Base-by-base conservation (phyloP, 768 basidiomycete species). In the Phaffia tasmanica region DNA sequence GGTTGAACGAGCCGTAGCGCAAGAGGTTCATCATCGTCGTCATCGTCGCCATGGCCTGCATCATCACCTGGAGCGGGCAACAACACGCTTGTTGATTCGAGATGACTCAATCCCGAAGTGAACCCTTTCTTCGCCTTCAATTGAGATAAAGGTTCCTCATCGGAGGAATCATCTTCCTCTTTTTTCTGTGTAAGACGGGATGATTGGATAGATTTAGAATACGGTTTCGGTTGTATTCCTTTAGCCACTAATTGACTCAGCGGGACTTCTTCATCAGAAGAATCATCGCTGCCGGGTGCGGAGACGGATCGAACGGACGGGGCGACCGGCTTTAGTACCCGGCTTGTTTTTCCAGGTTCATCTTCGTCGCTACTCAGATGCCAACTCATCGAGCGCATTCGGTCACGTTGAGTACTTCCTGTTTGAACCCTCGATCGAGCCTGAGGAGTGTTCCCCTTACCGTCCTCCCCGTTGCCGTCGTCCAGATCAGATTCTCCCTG, bases 11-110 rank as follows among this genome's bases (percentile, higher is more conserved):
- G 51, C 27, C 60, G 51, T 14, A 62, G 59, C 18, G 61, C 66
- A 56, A 67, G 66, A 29, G 66, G 66, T 4, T 35, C 55, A 29
- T 67, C 66, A 32, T 67, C 66, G 4, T 67, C 66, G 25, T 67
- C 66, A 3, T 67, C 66, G 48, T 62, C 66, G 55, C 62, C 51
- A 1, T 9, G 51, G n/a, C 3, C 59, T 19, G 15, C n/a, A 11
- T 29, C 7, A 29, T 19, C 27, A 29, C 18, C n/a, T 29, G 56
- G 14, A 29, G 56, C 27, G 7, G 9, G 25, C 6, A 32, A 9
- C 32, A 6, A 57, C 18, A 29, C 14, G 19, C 27, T 29, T 15
- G 3, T 25, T 14, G 56, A 23, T 29, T 62, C 25, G 49, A 30
- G 30, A 14, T 49, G 29, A 30, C 16, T n/a, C 19, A 54, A 8